Percentiles rank a stretch among this genome's conserved stretches.
phyloP scores from a whole-genome alignment of 2,329 filamentous ascomycete species.

The Botryotinia narcissicola region DNA sequence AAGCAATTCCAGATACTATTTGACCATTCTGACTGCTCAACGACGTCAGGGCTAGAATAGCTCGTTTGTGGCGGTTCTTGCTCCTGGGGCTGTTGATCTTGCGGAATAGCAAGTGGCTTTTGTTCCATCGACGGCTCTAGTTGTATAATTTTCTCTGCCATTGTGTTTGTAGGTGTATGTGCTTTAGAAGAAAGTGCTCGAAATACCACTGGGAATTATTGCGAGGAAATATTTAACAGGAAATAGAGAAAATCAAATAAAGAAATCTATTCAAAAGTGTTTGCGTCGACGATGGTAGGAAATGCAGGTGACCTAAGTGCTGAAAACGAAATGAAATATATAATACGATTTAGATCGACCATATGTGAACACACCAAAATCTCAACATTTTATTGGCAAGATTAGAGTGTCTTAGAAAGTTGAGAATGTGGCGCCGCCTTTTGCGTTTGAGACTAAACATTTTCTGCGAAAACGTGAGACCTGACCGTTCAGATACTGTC shows the following conservation, averaged over 20 bases:
- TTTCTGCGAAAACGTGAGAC: background rate
- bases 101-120: background rate
- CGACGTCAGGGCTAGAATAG: background rate
- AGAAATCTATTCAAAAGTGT: background rate
- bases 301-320: background rate
- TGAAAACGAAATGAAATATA: constrained; percentile 12
- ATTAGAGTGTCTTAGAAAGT: background rate
- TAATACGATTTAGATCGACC: background rate
- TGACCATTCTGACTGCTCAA: constrained; percentile 13
- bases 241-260: background rate
- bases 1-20: constrained; percentile 19
- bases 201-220: background rate
- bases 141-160: background rate
- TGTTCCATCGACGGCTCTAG: background rate
- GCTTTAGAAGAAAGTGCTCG: background rate
- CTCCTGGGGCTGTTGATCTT: constrained; percentile 1
- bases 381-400: background rate
- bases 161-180: background rate
- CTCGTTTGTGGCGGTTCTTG: background rate
- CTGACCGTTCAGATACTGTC: background rate
- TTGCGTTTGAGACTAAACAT: background rate
- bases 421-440: constrained; percentile 15
- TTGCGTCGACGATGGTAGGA: background rate
- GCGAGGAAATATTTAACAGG: background rate
- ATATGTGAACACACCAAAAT: background rate